phyloP scores from a whole-genome alignment of 164 flowering plant genomes.

The Nymphaea thermarum region DNA sequence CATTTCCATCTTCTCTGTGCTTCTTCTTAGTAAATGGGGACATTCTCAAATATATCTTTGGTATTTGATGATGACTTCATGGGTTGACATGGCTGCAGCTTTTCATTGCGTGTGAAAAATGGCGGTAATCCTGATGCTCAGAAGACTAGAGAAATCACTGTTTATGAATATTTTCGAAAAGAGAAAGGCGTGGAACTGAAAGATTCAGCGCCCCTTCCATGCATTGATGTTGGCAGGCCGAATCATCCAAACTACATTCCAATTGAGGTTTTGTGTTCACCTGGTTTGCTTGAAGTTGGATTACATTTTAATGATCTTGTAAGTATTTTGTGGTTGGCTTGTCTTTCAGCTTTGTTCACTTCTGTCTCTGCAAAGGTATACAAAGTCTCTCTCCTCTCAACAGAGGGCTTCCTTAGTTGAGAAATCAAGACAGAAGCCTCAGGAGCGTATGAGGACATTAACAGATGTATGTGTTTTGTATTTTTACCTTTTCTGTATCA shows the following conservation, averaged over 20 bases:
- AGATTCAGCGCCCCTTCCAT: conserved; percentile 40
- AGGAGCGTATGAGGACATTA: conserved; percentile 60
- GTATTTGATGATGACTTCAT: no score
- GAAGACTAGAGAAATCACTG: conserved; percentile 31
- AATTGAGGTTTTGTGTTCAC: conserved; percentile 24
- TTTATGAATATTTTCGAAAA: conserved; percentile 52
- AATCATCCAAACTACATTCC: conserved; percentile 57
- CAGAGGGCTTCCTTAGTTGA: conserved; percentile 86
- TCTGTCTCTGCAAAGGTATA: conserved; percentile 83
- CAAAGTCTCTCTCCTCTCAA: conserved; percentile 55
- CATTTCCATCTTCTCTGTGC: neutral
- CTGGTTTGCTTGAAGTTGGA: neutral
- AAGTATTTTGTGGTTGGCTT: neutral
- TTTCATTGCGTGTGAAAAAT: conserved; percentile 1
- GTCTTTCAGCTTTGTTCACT: conserved; percentile 53
- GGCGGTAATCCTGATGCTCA: conserved; percentile 16
- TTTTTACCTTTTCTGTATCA: no score
- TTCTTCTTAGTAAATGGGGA: neutral
- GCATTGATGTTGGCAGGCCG: conserved; percentile 66
- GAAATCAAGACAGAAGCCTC: conserved; percentile 89
- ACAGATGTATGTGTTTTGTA: conserved; percentile 33
- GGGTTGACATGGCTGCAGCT: neutral
- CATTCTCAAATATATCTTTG: neutral
- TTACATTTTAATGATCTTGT: neutral
- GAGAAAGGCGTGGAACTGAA: conserved; percentile 21